A percentile compares a stretch with the other conserved stretches of the same genome.
Conservation (phyloP, 768 basidiomycete species). For the Mycena vitilis region DNA sequence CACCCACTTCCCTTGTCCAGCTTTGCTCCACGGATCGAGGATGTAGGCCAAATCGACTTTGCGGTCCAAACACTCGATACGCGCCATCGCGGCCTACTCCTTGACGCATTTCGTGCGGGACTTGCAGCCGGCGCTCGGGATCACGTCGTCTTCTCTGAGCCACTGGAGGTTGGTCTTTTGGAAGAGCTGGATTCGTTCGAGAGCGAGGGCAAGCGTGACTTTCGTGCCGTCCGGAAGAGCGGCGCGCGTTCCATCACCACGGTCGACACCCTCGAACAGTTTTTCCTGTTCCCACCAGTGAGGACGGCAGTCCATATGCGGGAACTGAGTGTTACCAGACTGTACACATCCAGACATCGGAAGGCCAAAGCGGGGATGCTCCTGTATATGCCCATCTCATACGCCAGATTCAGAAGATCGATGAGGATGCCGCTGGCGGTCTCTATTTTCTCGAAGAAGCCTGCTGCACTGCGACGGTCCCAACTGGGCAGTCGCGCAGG, state of each 20-base stretch:
- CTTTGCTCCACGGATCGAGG: conserved; percentile 6
- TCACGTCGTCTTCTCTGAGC: conserved; percentile 13
- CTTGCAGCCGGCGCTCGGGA: conserved; percentile 13
- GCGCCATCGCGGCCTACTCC: conserved; percentile 12
- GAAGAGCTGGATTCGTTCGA: conserved; percentile 19
- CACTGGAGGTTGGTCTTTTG: conserved; percentile 5
- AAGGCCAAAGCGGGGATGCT: conserved; percentile 18
- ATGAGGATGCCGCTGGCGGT: not conserved
- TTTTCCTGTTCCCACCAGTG: conserved; percentile 1
- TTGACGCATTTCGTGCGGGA: conserved; percentile 18
- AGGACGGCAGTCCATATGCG: not conserved
- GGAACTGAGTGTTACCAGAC: conserved; percentile 8
- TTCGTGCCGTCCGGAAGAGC: not conserved
- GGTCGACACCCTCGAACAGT: conserved; percentile 17
- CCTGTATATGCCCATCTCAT: conserved; percentile 17
- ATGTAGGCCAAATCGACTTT: conserved; percentile 11
- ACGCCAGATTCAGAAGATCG: conserved; percentile 22
- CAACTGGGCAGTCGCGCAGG: conserved; percentile 1
- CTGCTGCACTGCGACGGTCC: conserved; percentile 12
- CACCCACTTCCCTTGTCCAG: conserved; percentile 9
- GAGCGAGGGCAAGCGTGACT: conserved; percentile 3
- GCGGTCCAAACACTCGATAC: conserved; percentile 17
- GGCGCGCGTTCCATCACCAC: conserved; percentile 12
- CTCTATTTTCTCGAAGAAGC: conserved; percentile 11
- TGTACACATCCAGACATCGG: conserved; percentile 19